Conservation (phyloP, 805 yeast genomes). For the Pichia heedii region DNA sequence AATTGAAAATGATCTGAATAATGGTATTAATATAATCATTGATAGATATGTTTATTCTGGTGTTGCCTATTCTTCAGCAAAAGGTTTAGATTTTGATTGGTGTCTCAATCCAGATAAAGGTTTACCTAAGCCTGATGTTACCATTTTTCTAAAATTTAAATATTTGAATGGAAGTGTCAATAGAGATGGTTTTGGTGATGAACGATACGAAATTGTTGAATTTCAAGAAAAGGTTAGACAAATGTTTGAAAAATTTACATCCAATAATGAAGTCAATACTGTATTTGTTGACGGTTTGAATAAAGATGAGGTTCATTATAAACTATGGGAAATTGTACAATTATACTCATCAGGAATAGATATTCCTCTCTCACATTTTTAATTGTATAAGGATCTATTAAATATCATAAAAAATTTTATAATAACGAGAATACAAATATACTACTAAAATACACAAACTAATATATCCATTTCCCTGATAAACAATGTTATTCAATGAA, state of each 20-base stretch:
- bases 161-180: slow-evolving; percentile 31
- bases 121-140: slow-evolving; percentile 77
- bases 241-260: slow-evolving; percentile 41
- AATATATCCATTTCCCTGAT: not conserved
- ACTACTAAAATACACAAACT: slow-evolving; percentile 3
- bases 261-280: slow-evolving; percentile 30
- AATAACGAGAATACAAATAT: not conserved
- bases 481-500: not conserved
- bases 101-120: slow-evolving; percentile 76
- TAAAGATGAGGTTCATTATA: slow-evolving; percentile 45
- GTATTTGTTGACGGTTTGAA: slow-evolving; percentile 52
- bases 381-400: no score
- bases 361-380: not conserved
- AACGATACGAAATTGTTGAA: slow-evolving; percentile 68
- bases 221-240: slow-evolving; percentile 67
- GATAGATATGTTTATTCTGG: slow-evolving; percentile 94
- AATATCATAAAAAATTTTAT: not conserved
- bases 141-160: slow-evolving; percentile 62
- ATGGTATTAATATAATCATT: slow-evolving; percentile 51
- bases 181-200: slow-evolving; percentile 88
- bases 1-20: slow-evolving; percentile 35
- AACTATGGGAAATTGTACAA: slow-evolving; percentile 33
- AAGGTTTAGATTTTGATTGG: slow-evolving; percentile 68
- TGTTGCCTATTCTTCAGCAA: slow-evolving; percentile 84
- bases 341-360: slow-evolving; percentile 12